Conservation (phyloP, 1,284 basidiomycete species). For the Anthracocystis panici-leucophaei region DNA sequence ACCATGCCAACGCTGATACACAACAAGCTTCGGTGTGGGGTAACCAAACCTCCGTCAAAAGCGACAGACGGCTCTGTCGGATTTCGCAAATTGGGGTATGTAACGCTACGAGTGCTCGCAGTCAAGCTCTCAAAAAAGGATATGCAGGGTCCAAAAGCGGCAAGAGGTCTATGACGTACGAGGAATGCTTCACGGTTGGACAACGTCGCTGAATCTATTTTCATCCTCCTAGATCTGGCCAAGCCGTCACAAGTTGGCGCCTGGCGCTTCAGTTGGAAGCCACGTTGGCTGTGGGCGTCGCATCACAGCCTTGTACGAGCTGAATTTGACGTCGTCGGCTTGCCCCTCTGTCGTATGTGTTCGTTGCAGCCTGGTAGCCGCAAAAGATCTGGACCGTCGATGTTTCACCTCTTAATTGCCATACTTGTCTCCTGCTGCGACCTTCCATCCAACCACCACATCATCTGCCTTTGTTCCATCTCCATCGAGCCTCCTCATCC, state of each 20-base stretch:
- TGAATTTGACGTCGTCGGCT: too few species aligned
- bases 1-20: not conserved
- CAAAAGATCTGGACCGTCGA: too few species aligned
- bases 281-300: too few species aligned
- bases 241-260: too few species aligned
- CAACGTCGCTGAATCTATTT: slow-evolving; percentile 2
- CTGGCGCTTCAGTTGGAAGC: too few species aligned
- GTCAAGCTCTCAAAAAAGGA: not conserved
- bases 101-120: not conserved
- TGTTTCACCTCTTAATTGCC: too few species aligned
- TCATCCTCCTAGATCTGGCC: not conserved
- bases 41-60: slow-evolving; percentile 2
- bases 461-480: not conserved
- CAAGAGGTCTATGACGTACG: slow-evolving; percentile 1
- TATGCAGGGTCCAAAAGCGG: not conserved
- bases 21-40: slow-evolving; percentile 1
- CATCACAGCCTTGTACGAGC: too few species aligned
- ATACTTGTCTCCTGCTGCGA: too few species aligned
- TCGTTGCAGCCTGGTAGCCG: too few species aligned
- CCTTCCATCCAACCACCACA: not conserved
- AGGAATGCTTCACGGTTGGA: not conserved
- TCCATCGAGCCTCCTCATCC: too few species aligned
- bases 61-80: not conserved
- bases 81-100: not conserved
- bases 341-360: too few species aligned